Evolutionary conservation across 2,329 filamentous ascomycete species (phyloP), one percentile per base, ranked within the genome.

Genomic region (Cercospora zeina): DNA sequence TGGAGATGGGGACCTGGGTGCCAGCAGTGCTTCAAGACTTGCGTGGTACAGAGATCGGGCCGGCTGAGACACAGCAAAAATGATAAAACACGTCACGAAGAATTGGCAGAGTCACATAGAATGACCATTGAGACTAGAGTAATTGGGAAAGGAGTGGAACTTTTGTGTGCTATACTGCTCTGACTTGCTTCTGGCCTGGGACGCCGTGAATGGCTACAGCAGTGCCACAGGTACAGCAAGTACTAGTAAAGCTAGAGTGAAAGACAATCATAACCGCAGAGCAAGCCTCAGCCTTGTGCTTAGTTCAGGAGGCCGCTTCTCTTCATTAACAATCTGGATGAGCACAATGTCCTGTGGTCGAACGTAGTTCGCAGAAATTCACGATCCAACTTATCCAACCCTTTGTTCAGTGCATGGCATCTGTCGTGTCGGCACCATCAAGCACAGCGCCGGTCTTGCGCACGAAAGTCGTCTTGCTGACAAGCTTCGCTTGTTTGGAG

Each of bases 401-500:
- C 2, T 21, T 45, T 16, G 14, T 19, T 31, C n/a, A 53, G 9
- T 10, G 49, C 21, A 19, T 34, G 6, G 4, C 21, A 11, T 64
- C 42, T 33, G 68, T 67, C 11, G 63, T 61, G 10, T 66, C 64
- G 30, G 61, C 63, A 36, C 65, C 65, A 34, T 69, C 63, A 14
- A 70, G 60, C 11, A 50, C 39, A 1, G 61, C 59, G 24, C 70
- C 70, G 1, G 70, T 73, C 34, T 63, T 59, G 49, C 68, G 71
- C 60, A 68, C 50, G 54, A 73, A 73, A 30, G 70, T 67, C 7
- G 68, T 69, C 39, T 70, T 58, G 47, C 63, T 65, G 19, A 73
- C 64, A 1, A 59, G 61, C 49, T 68, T 67, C 14, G 65, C 66
- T n/a, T 68, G 54, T 67, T 75, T 76, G 37, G 64, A 67, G 6